Conservation (phyloP, 768 basidiomycete genomes). For the Naematelia encephala region DNA sequence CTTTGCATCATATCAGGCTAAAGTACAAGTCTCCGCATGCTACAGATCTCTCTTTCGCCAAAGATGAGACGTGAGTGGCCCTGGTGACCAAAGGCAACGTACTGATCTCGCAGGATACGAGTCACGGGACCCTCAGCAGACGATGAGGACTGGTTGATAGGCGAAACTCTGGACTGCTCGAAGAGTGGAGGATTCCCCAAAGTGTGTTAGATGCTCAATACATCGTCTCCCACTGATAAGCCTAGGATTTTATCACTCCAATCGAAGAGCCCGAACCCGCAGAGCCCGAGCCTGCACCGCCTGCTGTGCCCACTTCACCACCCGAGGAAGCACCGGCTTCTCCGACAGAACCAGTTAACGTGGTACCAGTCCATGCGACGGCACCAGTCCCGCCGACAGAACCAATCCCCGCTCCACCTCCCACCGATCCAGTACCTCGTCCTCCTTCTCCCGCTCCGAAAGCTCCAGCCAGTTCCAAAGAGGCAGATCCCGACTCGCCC, state of each 20-base stretch:
- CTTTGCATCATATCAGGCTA: constrained; percentile 19
- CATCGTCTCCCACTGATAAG: constrained; percentile 1
- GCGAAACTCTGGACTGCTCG: constrained; percentile 46
- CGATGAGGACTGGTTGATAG: constrained; percentile 50
- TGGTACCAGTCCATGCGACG: too few relatives aligned
- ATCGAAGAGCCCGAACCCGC: constrained; percentile 19
- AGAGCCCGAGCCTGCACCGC: constrained; percentile 1
- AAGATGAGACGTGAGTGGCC: constrained; percentile 46
- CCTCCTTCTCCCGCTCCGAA: too few relatives aligned
- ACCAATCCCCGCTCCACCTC: constrained; percentile 16
- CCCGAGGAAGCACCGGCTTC: neutral
- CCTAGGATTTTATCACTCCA: constrained; percentile 45
- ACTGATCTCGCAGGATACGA: constrained; percentile 35
- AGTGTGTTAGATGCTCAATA: too few relatives aligned
- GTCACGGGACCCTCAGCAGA: constrained; percentile 45
- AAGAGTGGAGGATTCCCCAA: constrained; percentile 48
- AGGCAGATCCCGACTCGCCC: constrained; percentile 10
- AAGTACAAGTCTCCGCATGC: constrained; percentile 50
- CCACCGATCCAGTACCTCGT: constrained; percentile 9
- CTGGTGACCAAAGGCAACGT: neutral
- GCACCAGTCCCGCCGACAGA: too few relatives aligned
- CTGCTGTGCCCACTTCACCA: constrained; percentile 7
- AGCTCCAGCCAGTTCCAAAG: constrained; percentile 12
- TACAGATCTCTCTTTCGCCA: constrained; percentile 49
- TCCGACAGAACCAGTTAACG: too few relatives aligned